Evolutionary conservation across 225 moss, liverwort and hornwort genomes (phyloP).

Genomic region (Takakia lepidozioides): DNA sequence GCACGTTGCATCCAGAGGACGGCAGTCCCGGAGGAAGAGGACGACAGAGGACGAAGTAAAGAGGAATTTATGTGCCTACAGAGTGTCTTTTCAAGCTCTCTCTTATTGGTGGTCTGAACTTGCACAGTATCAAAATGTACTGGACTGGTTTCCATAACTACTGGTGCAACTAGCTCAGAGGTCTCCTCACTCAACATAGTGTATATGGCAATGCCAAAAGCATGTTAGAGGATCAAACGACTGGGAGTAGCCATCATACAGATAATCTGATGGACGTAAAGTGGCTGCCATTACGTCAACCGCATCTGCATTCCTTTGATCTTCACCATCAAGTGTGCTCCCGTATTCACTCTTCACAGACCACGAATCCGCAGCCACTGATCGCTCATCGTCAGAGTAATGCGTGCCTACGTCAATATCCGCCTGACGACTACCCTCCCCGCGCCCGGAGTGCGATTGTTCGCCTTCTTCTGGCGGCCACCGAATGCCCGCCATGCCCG

Average conservation of each 20-base stretch:
- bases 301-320: constrained; percentile 73
- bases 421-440: constrained; percentile 20
- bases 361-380: constrained; percentile 97
- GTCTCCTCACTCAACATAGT: too few relatives aligned
- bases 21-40: too few relatives aligned
- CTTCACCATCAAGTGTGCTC: constrained; percentile 89
- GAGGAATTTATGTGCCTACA: too few relatives aligned
- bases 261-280: constrained; percentile 61
- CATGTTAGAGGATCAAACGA: background rate
- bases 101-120: too few relatives aligned
- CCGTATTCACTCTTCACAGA: constrained; percentile 96
- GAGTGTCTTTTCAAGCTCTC: too few relatives aligned
- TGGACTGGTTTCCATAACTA: too few relatives aligned
- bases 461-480: constrained; percentile 52
- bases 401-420: constrained; percentile 45
- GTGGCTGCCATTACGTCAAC: constrained; percentile 63
- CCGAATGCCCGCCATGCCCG: constrained; percentile 58
- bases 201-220: background rate
- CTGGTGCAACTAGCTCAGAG: too few relatives aligned
- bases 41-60: too few relatives aligned
- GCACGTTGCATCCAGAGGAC: too few relatives aligned
- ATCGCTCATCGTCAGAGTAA: constrained; percentile 93
- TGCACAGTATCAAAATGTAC: too few relatives aligned
- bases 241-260: too few relatives aligned
- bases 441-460: constrained; percentile 10